Conservation (phyloP, 202 grass and related monocot genomes). For the Zizania palustris region DNA sequence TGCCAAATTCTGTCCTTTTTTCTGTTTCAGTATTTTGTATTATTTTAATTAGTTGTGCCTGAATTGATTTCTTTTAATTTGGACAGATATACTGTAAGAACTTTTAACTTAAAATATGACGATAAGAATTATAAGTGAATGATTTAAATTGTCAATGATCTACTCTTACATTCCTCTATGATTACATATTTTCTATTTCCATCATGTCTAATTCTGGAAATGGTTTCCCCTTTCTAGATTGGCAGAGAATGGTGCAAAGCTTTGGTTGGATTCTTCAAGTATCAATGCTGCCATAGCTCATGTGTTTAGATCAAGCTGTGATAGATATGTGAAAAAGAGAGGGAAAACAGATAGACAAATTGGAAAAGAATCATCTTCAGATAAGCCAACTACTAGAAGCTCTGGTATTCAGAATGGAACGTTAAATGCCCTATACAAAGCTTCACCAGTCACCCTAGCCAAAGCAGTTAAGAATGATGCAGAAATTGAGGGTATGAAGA, state of each 20-base stretch:
- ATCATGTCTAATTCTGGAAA: conserved; percentile 14
- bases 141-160: conserved; percentile 21
- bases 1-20: conserved; percentile 15
- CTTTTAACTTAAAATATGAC: neutral
- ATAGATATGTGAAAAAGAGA: conserved; percentile 42
- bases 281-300: conserved; percentile 87
- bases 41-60: neutral
- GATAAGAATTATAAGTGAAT: neutral
- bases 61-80: neutral
- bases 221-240: conserved; percentile 52
- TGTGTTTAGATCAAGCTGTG: conserved; percentile 66
- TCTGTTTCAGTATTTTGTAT: neutral
- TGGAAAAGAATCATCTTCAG: conserved; percentile 30
- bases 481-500: conserved; percentile 89
- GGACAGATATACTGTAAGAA: neutral
- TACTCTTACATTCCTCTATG: neutral
- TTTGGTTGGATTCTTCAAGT: conserved; percentile 93
- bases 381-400: conserved; percentile 21
- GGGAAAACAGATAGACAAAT: conserved; percentile 33
- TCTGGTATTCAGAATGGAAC: conserved; percentile 39
- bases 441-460: conserved; percentile 76
- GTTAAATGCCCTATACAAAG: conserved; percentile 59
- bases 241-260: conserved; percentile 69
- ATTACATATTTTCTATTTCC: conserved; percentile 17
- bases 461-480: conserved; percentile 90